Conservation (phyloP, 305 asterid genomes). For the Solanum aculeatissimum region DNA sequence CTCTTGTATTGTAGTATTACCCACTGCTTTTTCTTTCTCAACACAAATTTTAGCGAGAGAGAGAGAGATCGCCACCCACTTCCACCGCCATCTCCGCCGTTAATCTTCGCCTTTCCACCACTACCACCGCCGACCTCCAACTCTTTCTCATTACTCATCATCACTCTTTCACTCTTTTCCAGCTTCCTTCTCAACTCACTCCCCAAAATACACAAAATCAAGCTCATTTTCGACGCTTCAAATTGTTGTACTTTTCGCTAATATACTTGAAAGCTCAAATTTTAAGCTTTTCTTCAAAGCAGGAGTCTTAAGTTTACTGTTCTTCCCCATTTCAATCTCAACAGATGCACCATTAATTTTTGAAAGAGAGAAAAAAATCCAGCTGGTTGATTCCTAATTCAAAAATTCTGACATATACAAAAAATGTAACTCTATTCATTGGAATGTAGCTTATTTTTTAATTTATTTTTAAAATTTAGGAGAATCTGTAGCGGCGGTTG, state of each 20-base stretch:
- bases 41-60: not conserved
- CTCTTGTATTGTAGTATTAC: slow-evolving; percentile 1
- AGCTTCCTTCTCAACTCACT: not conserved
- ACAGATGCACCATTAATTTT: not conserved
- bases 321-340: not conserved
- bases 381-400: not conserved
- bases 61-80: not conserved
- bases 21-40: not conserved
- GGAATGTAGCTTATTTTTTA: not conserved
- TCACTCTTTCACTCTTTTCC: not conserved
- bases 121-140: not conserved
- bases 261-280: not conserved
- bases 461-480: not conserved
- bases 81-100: not conserved
- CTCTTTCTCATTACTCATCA: not conserved
- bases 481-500: not conserved
- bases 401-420: not conserved
- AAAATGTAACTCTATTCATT: not conserved
- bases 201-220: not conserved
- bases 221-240: not conserved
- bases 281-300: not conserved
- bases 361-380: not conserved
- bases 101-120: not conserved
- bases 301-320: not conserved
- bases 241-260: not conserved